phyloP scores from a whole-genome alignment of 73 alveolate species.

The Paramecium biaurelia region DNA sequence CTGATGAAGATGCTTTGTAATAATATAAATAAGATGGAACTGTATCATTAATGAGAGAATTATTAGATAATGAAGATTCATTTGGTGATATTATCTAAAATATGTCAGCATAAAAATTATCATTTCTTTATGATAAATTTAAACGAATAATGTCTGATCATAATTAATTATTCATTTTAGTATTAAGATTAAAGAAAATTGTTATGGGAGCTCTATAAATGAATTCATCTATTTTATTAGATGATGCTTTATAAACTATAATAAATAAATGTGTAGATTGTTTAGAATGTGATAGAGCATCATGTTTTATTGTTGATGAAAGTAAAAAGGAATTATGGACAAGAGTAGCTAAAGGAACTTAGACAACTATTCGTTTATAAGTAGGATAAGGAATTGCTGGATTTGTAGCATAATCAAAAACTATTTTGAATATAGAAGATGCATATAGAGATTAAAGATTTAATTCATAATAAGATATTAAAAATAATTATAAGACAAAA shows the following conservation, averaged over 20 bases:
- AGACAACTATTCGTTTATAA: slow-evolving; percentile 65
- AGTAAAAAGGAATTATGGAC: slow-evolving; percentile 72
- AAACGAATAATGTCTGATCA: slow-evolving; percentile 42
- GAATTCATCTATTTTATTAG: slow-evolving; percentile 50
- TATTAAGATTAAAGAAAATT: slow-evolving; percentile 57
- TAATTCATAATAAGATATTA: slow-evolving; percentile 67
- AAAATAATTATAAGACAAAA: slow-evolving; percentile 69
- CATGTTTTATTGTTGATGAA: slow-evolving; percentile 73
- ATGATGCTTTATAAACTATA: slow-evolving; percentile 67
- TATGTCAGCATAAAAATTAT: slow-evolving; percentile 10
- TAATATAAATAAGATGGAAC: slow-evolving; percentile 43
- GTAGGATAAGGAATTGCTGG: slow-evolving; percentile 73
- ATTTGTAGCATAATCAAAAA: slow-evolving; percentile 64
- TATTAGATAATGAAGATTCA: slow-evolving; percentile 2
- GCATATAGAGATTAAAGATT: slow-evolving; percentile 73
- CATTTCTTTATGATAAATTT: slow-evolving; percentile 31
- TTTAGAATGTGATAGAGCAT: slow-evolving; percentile 77
- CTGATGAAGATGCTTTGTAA: slow-evolving; percentile 2
- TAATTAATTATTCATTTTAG: neutral
- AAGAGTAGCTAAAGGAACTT: slow-evolving; percentile 70
- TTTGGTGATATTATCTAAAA: neutral
- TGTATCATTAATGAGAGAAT: slow-evolving; percentile 9
- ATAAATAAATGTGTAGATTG: slow-evolving; percentile 49
- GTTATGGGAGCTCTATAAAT: slow-evolving; percentile 54
- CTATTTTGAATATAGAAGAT: slow-evolving; percentile 66